A percentile compares a stretch with the other conserved stretches of the same genome.
Conservation (phyloP, 2,329 filamentous ascomycete genomes). For the Botrytis paeoniae region DNA sequence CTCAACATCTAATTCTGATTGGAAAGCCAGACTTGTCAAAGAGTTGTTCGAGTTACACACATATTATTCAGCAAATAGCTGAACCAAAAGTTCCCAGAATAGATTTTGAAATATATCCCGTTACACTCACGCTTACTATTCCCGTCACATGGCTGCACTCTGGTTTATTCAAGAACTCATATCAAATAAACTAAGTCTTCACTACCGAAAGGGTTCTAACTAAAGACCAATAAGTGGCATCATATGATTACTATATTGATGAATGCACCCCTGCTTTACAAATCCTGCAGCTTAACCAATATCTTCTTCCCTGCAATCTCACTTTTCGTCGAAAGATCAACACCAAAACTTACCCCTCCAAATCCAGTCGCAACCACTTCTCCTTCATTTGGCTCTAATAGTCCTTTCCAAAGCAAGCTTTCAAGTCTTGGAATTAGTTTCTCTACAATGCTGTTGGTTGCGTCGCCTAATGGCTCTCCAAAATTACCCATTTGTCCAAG, state of each 20-base stretch:
- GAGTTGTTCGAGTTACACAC: background rate
- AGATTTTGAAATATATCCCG: background rate
- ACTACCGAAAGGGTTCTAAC: background rate
- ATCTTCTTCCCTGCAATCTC: slow-evolving; percentile 13
- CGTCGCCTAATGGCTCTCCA: slow-evolving; percentile 21
- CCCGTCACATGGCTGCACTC: background rate
- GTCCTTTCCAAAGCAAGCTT: slow-evolving; percentile 1
- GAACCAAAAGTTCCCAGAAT: background rate
- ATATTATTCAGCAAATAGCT: background rate
- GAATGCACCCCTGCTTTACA: background rate
- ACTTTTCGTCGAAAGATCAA: slow-evolving; percentile 12
- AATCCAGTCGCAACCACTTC: slow-evolving; percentile 9
- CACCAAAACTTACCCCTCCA: background rate
- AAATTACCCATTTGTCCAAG: slow-evolving; percentile 29
- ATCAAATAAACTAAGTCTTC: background rate
- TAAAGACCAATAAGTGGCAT: background rate
- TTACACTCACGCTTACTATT: background rate
- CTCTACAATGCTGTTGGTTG: slow-evolving; percentile 20
- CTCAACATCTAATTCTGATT: background rate
- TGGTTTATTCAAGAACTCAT: background rate
- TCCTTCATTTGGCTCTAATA: slow-evolving; percentile 3
- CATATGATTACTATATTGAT: background rate
- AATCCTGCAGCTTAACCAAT: slow-evolving; percentile 13
- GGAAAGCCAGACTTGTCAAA: background rate
- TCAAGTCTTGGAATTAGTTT: slow-evolving; percentile 16